Base-by-base conservation (phyloP, 2,329 filamentous ascomycete genomes). In the Dothiorella sarmentorum region DNA sequence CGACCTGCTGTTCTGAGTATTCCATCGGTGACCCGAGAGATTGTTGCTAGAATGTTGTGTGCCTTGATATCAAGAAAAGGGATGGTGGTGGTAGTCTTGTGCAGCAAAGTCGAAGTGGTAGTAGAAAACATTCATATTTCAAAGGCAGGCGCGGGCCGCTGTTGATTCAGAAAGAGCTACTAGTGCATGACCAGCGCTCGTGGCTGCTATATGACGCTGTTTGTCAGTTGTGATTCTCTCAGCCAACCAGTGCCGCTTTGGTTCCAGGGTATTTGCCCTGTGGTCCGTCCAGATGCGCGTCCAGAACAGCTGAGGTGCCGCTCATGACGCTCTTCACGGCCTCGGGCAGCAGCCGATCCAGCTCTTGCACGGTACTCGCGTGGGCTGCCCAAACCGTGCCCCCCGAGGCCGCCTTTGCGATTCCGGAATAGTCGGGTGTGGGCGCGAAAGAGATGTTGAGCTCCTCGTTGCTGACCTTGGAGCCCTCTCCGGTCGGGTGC, bases 391-490 rank as follows among this genome's bases (percentile, higher is more conserved):
- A 88, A 2, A 85, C 67, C 53, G 29, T 76, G 0, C 84, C 84
- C 6, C 85, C 85, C 0, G 80, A 79, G 0, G 86, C 85, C 5
- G 86, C 86, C 68, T 82, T 85, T 0, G 86, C 86, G 61, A 88
- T 88, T 0, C 85, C 85, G 0, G 84, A 76, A 66, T 88, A 88
- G 62, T 89, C 85, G 0, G 86, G 86, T 0, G 82, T 83, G 0
- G 85, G 85, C 1, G 78, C 80, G 65, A 89, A 88, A 0, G 79
- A 82, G 63, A 89, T 88, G 63, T 88, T 87, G 35, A 88, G 69
- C 45, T 85, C 84, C 61, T 83, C 80, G 61, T 87, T 87, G 38
- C 78, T 80, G 2, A 81, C 83, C 59, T 83, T 84, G 1, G 79
- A 81, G 1, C 83, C 85, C 53, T 82, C 76, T 10, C 86, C 86